Percentiles rank a stretch among this genome's conserved stretches.
These are phyloP conservation scores for Populus alba DNA, from an alignment of 345 rosid species.

Conservation along the genomic window DNA sequence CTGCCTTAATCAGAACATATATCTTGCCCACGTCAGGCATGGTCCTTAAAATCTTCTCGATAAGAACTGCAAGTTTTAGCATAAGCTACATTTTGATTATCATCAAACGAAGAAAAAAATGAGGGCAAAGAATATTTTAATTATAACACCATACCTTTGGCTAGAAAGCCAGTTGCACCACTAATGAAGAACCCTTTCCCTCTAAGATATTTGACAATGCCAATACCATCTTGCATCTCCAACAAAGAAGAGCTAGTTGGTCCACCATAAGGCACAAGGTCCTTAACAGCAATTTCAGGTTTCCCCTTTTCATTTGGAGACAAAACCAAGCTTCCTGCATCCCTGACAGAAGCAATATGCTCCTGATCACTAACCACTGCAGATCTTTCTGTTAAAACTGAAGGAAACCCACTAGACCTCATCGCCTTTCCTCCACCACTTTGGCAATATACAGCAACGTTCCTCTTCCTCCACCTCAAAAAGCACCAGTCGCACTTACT, in stretches of 20 bases:
- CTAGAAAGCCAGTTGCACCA: constrained; percentile 94
- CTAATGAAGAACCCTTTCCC: constrained; percentile 74
- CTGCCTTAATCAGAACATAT: constrained; percentile 76
- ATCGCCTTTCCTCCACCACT: constrained; percentile 41
- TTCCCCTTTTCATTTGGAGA: constrained; percentile 53
- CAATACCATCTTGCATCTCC: constrained; percentile 74
- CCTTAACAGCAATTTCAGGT: constrained; percentile 50
- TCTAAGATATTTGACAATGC: constrained; percentile 74
- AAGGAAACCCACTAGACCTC: constrained; percentile 41
- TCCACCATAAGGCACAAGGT: constrained; percentile 50
- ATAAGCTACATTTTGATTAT: not conserved
- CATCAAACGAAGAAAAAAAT: not conserved
- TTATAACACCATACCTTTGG: constrained; percentile 49
- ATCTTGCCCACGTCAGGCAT: constrained; percentile 87
- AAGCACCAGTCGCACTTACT: constrained; percentile 24
- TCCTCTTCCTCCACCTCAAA: constrained; percentile 29
- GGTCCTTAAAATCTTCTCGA: constrained; percentile 83
- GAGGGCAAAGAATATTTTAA: not conserved
- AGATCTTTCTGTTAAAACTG: constrained; percentile 50
- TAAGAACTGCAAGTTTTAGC: constrained; percentile 46
- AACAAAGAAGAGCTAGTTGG: constrained; percentile 35
- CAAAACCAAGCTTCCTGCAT: constrained; percentile 52
- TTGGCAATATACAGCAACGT: constrained; percentile 45
- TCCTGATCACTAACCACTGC: constrained; percentile 34
- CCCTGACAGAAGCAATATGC: constrained; percentile 43